Conservation (phyloP, 2,329 filamentous ascomycete species). For the Podosphaera fusca region DNA sequence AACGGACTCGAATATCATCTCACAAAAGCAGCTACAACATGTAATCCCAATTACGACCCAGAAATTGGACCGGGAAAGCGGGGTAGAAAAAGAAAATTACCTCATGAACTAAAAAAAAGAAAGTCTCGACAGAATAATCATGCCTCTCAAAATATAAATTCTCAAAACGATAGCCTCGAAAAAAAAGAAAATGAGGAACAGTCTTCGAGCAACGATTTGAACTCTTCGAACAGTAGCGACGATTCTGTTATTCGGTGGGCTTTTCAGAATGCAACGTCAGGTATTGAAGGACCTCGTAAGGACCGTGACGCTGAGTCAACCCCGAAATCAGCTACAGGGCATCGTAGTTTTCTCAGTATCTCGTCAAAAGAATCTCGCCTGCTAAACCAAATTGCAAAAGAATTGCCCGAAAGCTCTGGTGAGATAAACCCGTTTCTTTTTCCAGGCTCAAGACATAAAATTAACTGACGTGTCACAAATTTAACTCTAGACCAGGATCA, state of each 20-base stretch:
- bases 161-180: not conserved
- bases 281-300: not conserved
- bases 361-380: constrained; percentile 3
- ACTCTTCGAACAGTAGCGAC: constrained; percentile 2
- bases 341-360: constrained; percentile 2
- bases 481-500: not conserved
- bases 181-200: not conserved
- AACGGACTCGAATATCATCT: constrained; percentile 16
- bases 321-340: not conserved
- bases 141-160: not conserved
- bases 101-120: not conserved
- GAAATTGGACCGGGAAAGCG: constrained; percentile 3
- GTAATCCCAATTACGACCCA: constrained; percentile 14
- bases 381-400: constrained; percentile 2
- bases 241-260: constrained; percentile 4
- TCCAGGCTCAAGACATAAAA: not conserved
- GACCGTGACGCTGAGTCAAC: not conserved
- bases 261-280: constrained; percentile 1
- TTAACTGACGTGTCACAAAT: not conserved
- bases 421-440: not conserved
- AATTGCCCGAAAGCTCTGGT: not conserved
- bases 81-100: not conserved
- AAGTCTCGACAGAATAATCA: not conserved
- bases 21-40: constrained; percentile 12
- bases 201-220: constrained; percentile 1